Base-by-base conservation (phyloP, 192 early-diverging fungal species). In the Rhizophagus clarus region DNA sequence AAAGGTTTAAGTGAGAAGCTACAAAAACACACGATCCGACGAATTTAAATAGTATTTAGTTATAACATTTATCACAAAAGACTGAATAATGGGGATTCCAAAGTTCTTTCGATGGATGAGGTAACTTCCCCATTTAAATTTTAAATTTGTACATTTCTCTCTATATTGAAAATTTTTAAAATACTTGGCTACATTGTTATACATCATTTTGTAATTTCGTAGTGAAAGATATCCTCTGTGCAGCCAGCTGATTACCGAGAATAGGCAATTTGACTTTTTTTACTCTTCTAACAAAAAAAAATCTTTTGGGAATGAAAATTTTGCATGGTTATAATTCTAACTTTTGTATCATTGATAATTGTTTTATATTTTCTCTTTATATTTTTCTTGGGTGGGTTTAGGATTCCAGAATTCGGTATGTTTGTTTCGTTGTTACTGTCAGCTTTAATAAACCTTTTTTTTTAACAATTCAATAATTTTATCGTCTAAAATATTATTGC, bases 61-160 rank as follows among this genome's bases (percentile, higher is more conserved):
- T 20, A 20, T 22, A 22, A 56, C 11, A 56, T 22, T 56, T 56
- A 22, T 40, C 28, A 69, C 67, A 69, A 69, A 80, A 28, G 47
- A 31, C 9, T 34, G 9, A 61, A 75, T n/a, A 26, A 95, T 95
- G 94, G 94, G 95, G 74, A 94, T 95, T 79, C 93, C 93, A 79
- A 93, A 98, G 88, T 99, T 98, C 83, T 99, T 99, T 85, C 89
- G 96, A 87, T 99, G 97, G 97, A 94, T 99, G 77, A 92, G 91
- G 90, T 91, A 89, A 68, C 42, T 45, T 45, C 0, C 0, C 14
- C 15, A 31, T n/a, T 42, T 9, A 77, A 32, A 24, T 8, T 64
- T 64, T n/a, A 10, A 20, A 8, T 51, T 74, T 74, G 42, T 51
- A 24, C 11, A 28, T 28, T 31, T 20, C n/a, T 8, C 15, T 32